Conservation (phyloP, 208 protist species). For the Wallacemonas collosoma region DNA sequence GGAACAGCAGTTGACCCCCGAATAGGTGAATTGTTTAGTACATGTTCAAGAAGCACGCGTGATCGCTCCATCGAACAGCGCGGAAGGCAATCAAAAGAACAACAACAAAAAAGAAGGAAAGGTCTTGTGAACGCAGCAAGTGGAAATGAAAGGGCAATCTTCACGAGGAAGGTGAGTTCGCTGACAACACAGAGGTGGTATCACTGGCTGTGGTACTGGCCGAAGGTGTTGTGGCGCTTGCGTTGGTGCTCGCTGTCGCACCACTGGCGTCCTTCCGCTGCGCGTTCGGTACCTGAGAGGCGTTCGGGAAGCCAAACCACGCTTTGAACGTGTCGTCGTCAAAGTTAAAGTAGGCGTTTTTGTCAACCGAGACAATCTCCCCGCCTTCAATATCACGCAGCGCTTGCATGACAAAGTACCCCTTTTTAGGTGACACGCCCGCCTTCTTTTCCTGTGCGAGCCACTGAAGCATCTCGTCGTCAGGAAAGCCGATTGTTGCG, state of each 20-base stretch:
- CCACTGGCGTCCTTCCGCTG: constrained; percentile 3
- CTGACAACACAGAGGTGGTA: too few species aligned
- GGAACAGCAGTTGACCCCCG: too few species aligned
- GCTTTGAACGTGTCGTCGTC: constrained; percentile 84
- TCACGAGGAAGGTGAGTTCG: too few species aligned
- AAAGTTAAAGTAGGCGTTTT: constrained; percentile 90
- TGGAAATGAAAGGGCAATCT: too few species aligned
- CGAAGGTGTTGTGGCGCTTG: neutral
- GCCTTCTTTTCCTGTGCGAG: constrained; percentile 71
- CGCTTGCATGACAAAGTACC: constrained; percentile 90
- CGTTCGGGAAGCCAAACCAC: constrained; percentile 87
- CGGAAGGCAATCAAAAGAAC: too few species aligned
- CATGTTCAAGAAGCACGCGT: too few species aligned
- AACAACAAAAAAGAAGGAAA: too few species aligned
- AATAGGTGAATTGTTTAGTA: too few species aligned
- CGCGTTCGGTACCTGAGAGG: constrained; percentile 46
- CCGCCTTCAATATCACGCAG: constrained; percentile 79
- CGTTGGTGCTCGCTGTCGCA: constrained; percentile 1
- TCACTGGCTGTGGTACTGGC: neutral
- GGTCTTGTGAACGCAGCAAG: too few species aligned
- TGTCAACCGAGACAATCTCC: constrained; percentile 80
- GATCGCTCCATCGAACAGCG: too few species aligned
- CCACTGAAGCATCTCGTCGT: constrained; percentile 87
- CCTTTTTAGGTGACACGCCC: constrained; percentile 46
- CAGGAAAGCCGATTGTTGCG: constrained; percentile 81